These are phyloP conservation scores for Coemansia sp. DNA, from an alignment of 192 early-diverging fungal species.

Conservation along the genomic window DNA sequence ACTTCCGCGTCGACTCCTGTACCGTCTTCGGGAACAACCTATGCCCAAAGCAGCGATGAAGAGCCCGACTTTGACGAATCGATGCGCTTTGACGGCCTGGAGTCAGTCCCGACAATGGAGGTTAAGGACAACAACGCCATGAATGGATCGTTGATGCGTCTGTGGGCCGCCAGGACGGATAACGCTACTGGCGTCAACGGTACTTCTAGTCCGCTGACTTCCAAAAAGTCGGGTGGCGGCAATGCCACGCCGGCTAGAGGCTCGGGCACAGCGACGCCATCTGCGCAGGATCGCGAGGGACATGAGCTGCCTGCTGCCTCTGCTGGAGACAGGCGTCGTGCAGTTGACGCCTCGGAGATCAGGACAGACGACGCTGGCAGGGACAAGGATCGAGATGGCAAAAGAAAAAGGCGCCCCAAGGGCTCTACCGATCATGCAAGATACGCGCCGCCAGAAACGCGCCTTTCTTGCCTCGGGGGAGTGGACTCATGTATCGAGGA, in stretches of 20 bases:
- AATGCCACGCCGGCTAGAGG: not conserved
- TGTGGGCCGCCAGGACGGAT: constrained; percentile 37
- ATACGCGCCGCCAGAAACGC: constrained; percentile 56
- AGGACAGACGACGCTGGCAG: not conserved
- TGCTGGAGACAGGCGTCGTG: constrained; percentile 7
- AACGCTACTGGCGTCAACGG: not conserved
- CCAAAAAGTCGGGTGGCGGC: not conserved
- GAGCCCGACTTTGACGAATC: constrained; percentile 33
- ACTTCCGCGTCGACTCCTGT: not conserved
- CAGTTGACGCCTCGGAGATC: not conserved
- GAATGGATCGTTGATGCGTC: constrained; percentile 46
- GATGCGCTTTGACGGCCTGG: constrained; percentile 29
- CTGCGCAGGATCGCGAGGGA: not conserved
- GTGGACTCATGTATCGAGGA: constrained; percentile 91
- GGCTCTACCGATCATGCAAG: constrained; percentile 11
- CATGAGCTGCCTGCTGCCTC: not conserved
- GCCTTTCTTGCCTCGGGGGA: constrained; percentile 85
- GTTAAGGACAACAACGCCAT: constrained; percentile 45
- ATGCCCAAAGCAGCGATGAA: constrained; percentile 24
- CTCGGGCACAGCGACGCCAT: not conserved
- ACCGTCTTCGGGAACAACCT: not conserved
- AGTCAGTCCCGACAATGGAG: constrained; percentile 41
- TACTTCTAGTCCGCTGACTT: not conserved
- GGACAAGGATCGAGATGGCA: constrained; percentile 12
- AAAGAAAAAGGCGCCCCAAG: constrained; percentile 23